Base-by-base conservation (phyloP, 139 green algal genomes). In the Pycnococcus provasolii region DNA sequence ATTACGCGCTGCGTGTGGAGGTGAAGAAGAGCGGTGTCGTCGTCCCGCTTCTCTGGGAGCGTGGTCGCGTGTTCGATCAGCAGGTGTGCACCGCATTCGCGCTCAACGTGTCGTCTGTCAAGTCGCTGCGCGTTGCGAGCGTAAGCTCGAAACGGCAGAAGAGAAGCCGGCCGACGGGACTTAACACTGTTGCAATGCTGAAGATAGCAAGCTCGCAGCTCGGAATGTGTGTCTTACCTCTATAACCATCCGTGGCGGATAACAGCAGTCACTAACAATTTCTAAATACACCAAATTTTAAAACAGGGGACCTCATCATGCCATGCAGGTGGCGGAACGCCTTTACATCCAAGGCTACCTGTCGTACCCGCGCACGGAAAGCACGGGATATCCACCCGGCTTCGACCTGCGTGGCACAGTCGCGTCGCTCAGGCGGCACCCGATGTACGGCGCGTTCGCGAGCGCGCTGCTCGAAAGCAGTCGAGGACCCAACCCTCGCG, bases 171-270 rank as follows among this genome's bases (percentile, higher is more conserved):
- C 87, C 88, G 0, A 40, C 46, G 13, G 87, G 88, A 3, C 71
- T 95, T 44, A 95, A 95, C 76, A 95, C 88, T 2, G 88, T 95
- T 45, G 87, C 87, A 67, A 66, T 95, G 73, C 80, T 95, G n/a
- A 95, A 92, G 26, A 26, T 26, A 71, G 68, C 83, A 2, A 82
- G 82, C 1, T 87, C 77, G 11, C 11, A 55, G 11, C 50, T 55
- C 13, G 50, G 50, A 55, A 55, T 55, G 50, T 55, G 26, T 26
- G 26, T 26, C 26, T 26, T 26, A 26, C 26, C 26, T 26, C 26
- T 26, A 26, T 26, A 26, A 26, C 26, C 26, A 26, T 26, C 26
- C 26, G 26, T 26, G 26, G 26, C 26, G 26, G 26, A 26, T 26
- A 26, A 26, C 26, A 26, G 26, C 26, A 26, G 26, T 26, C 26